Evolutionary conservation across 768 basidiomycete genomes (phyloP), one percentile per base, ranked within the genome.

Genomic region (Calvatia gigantea): DNA sequence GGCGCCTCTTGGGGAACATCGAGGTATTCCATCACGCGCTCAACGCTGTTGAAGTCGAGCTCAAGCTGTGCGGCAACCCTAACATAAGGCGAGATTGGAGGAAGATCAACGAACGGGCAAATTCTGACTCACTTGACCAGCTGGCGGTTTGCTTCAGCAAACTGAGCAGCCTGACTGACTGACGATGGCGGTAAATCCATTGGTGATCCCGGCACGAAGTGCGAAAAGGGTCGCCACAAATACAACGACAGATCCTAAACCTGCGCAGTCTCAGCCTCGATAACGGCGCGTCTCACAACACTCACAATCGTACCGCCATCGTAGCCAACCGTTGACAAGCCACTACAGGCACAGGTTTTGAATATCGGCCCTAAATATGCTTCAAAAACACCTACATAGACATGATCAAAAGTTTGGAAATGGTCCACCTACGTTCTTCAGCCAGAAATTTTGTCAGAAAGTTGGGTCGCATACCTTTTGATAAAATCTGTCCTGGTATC

Each of bases 271-370:
- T 31, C 58, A 35, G 50, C 7, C 31, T 17, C 28, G 44, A 28
- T 8, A 41, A 54, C 25, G 33, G 2, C 52, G n/a, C 4, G 3
- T 25, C 29, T 51, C 25, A 14, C 19, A 51, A 7, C 4, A 66
- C 79, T 62, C 50, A 83, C 85, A 85, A 61, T 90, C 87, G 61
- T 90, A 89, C 74, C 87, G 72, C 82, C 84, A 87, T 56, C 79
- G 75, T 44, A 89, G 73, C 87, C 87, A 89, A 15, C 77, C 81
- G 46, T 79, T 82, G 6, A 87, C 81, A 38, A 86, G 75, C 83
- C 85, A 86, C 84, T 86, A 60, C 4, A 47, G 6, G 41, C 27
- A 45, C 23, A 19, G 12, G 17, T 14, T 14, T 38, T 17, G 15
- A 25, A 46, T 35, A 49, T 29, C 6, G 42, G 17, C 27, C 51